A percentile compares a stretch with the other conserved stretches of the same genome.
Conservation (phyloP, 306 rosid species). For the Prunus mira region DNA sequence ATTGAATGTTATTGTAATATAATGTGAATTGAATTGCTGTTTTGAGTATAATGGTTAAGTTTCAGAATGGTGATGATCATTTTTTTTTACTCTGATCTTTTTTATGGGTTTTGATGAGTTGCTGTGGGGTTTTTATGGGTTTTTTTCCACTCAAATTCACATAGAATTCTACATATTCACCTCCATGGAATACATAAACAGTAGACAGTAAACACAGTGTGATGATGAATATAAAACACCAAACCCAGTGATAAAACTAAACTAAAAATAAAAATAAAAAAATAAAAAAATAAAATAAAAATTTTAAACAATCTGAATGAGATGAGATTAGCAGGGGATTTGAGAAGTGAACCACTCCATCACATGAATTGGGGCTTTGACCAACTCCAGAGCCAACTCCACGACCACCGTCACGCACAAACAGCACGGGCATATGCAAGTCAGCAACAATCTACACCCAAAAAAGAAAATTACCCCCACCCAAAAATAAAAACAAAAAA, state of each 20-base stretch:
- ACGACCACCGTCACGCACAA: conserved; percentile 80
- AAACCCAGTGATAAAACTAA: not conserved
- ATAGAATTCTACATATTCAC: too few species aligned
- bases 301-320: not conserved
- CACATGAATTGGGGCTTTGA: conserved; percentile 84
- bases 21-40: too few species aligned
- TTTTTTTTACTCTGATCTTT: too few species aligned
- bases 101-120: too few species aligned
- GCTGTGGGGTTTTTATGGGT: too few species aligned
- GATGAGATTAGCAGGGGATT: conserved; percentile 53
- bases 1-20: too few species aligned
- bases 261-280: not conserved
- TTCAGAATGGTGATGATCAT: too few species aligned
- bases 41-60: too few species aligned
- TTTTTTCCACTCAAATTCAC: too few species aligned
- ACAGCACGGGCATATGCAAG: conserved; percentile 88
- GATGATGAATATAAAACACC: too few species aligned
- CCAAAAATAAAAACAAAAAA: not conserved
- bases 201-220: too few species aligned
- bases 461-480: not conserved
- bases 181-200: too few species aligned
- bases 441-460: conserved; percentile 50
- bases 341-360: conserved; percentile 89
- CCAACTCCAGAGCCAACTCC: conserved; percentile 63
- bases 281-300: not conserved